Conservation (phyloP, 148 eudicot species). For the Salicornia ramosissima region DNA sequence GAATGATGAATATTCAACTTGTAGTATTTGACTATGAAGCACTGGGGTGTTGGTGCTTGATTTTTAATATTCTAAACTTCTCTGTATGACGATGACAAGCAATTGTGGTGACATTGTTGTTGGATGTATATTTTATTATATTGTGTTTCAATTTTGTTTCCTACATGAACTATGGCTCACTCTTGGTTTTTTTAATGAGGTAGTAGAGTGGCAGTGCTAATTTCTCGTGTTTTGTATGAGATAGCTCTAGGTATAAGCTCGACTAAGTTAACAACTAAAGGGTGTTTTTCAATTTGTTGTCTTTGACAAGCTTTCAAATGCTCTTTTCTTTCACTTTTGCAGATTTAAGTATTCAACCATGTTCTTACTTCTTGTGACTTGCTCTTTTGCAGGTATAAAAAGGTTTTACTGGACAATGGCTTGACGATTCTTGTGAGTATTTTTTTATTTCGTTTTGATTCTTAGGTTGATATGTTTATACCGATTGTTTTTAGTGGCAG, state of each 20-base stretch:
- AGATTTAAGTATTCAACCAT: constrained; percentile 3
- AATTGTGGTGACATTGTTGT: not conserved
- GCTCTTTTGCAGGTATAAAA: constrained; percentile 57
- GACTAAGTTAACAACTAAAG: not conserved
- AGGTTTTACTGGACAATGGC: constrained; percentile 88
- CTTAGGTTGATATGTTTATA: not conserved
- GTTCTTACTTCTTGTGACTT: constrained; percentile 1
- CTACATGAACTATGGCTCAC: constrained; percentile 1
- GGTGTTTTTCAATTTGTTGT: not conserved
- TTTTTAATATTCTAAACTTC: not conserved
- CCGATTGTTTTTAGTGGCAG: not conserved
- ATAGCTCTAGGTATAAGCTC: not conserved
- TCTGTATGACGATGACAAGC: not conserved
- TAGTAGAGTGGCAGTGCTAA: not conserved
- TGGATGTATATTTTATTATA: not conserved
- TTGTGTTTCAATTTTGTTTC: not conserved
- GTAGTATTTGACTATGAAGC: too few relatives aligned
- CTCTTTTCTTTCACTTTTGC: not conserved
- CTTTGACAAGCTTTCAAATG: not conserved
- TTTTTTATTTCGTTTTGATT: not conserved
- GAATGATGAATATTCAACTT: too few relatives aligned
- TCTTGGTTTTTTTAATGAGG: not conserved
- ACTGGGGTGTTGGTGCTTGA: not conserved
- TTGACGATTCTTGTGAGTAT: constrained; percentile 50
- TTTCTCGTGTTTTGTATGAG: not conserved